A percentile compares a stretch with the other conserved stretches of the same genome.
Evolutionary conservation across 2,329 filamentous ascomycete genomes (phyloP).

Genomic region (Septoria linicola): DNA sequence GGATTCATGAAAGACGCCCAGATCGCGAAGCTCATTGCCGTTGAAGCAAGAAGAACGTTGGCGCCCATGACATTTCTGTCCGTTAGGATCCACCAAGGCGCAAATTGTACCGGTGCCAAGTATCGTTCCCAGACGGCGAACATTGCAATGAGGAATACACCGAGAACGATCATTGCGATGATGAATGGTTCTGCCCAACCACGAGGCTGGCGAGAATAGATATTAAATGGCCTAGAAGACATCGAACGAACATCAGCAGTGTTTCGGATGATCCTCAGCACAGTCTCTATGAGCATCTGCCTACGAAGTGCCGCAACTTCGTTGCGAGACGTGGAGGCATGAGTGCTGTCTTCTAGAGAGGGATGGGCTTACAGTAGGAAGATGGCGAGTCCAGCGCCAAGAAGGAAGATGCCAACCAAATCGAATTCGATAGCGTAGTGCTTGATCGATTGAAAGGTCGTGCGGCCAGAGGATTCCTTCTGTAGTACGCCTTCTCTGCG

Average conservation of each 20-base stretch:
- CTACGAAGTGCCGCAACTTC: too few species aligned
- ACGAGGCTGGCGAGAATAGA: slow-evolving; percentile 38
- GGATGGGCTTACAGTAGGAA: slow-evolving; percentile 59
- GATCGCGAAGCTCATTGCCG: slow-evolving; percentile 33
- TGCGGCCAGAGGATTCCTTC: slow-evolving; percentile 1
- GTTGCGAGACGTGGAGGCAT: too few species aligned
- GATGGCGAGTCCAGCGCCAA: slow-evolving; percentile 56
- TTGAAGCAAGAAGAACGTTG: slow-evolving; percentile 48
- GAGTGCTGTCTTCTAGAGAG: too few species aligned
- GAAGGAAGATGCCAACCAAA: slow-evolving; percentile 50
- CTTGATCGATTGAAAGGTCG: slow-evolving; percentile 1
- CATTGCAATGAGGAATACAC: slow-evolving; percentile 38
- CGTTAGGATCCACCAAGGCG: slow-evolving; percentile 49
- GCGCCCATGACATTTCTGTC: slow-evolving; percentile 55
- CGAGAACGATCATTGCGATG: slow-evolving; percentile 44
- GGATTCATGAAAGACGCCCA: slow-evolving; percentile 45
- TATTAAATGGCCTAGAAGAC: slow-evolving; percentile 65
- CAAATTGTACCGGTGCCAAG: slow-evolving; percentile 42
- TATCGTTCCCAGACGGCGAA: slow-evolving; percentile 45
- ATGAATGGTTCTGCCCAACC: slow-evolving; percentile 42
- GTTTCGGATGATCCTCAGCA: too few species aligned
- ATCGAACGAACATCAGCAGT: too few species aligned
- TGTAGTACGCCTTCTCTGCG: neutral
- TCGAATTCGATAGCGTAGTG: slow-evolving; percentile 10
- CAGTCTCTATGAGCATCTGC: too few species aligned